phyloP scores from a whole-genome alignment of 441 rosid species.

The Populus tomentosa region DNA sequence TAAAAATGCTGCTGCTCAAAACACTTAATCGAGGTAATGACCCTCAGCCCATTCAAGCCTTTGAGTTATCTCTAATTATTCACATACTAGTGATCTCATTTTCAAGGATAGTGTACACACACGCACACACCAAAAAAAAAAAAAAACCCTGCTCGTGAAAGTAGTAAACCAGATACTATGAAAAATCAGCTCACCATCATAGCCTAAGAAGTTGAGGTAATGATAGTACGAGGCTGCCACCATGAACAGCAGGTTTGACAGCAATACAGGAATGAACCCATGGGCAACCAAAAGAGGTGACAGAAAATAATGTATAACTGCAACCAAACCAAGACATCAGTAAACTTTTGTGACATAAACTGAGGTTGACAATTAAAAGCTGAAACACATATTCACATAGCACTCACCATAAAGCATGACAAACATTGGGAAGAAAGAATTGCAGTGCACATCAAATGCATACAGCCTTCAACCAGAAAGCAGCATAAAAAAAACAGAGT shows the following conservation, averaged over 20 bases:
- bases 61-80: background rate
- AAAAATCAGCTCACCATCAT: constrained; percentile 62
- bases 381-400: constrained; percentile 11
- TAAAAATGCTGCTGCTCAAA: background rate
- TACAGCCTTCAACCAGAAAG: constrained; percentile 62
- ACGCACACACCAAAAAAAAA: too few relatives aligned
- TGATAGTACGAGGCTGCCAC: constrained; percentile 88
- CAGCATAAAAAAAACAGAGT: background rate
- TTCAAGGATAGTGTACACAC: background rate
- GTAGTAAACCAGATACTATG: background rate
- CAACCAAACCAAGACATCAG: constrained; percentile 22
- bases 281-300: constrained; percentile 83
- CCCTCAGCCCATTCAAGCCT: background rate
- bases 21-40: background rate
- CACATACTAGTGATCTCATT: background rate
- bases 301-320: constrained; percentile 87
- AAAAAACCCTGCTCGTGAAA: background rate
- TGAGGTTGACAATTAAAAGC: constrained; percentile 2
- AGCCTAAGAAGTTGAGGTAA: constrained; percentile 96
- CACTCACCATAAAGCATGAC: constrained; percentile 82
- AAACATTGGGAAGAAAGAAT: constrained; percentile 98
- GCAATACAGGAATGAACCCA: constrained; percentile 75
- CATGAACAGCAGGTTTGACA: constrained; percentile 92
- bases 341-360: constrained; percentile 7
- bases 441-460: constrained; percentile 99